Base-by-base conservation (phyloP, 306 rosid species). In the Crataegus laevigata region DNA sequence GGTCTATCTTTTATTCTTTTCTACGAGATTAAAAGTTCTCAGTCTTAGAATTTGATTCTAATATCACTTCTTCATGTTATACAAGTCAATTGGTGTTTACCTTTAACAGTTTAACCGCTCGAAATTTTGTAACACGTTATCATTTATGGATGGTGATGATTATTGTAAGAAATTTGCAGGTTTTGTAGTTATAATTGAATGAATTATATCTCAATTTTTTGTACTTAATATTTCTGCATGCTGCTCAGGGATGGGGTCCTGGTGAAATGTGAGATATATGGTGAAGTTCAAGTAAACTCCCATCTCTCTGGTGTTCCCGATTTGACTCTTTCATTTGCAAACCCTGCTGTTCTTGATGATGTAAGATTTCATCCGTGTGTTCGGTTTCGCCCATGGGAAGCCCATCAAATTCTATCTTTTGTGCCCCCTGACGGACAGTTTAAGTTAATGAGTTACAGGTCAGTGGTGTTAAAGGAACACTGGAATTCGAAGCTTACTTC, bases 381-480 rank as follows among this genome's bases (percentile, higher is more conserved):
- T 77, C 87, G 93, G 57, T 91, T 82, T 87, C 93, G 89, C 47
- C 96, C 96, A 29, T 92, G 99, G 97, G 97, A 94, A 66, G 85
- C 93, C 68, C 76, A 88, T 84, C 99, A 92, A 77, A 75, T 88
- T 87, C 88, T 94, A 74, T 94, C 98, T 5, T 94, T 94, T 75
- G 97, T 94, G 81, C 98, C 98, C 75, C 96, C 97, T 64, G 97
- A 94, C 69, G 96, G 99, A 74, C 91, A 87, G 82, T 94, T 94
- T 83, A 92, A 94, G 87, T 93, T 94, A 30, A 82, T 92, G 97
- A 89, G 88, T 84, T 94, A 92, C 88, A 94, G 99, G 99, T 94
- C 74, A 5, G 72, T 75, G 21, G 68, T 19, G 36, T 61, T 36
- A 25, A 32, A 29, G 24, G 50, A 34, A 67, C 57, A 12, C 47